Evolutionary conservation across 2,329 filamentous ascomycete species (phyloP), one percentile per base, ranked within the genome.

Genomic region (Knufia petricola): DNA sequence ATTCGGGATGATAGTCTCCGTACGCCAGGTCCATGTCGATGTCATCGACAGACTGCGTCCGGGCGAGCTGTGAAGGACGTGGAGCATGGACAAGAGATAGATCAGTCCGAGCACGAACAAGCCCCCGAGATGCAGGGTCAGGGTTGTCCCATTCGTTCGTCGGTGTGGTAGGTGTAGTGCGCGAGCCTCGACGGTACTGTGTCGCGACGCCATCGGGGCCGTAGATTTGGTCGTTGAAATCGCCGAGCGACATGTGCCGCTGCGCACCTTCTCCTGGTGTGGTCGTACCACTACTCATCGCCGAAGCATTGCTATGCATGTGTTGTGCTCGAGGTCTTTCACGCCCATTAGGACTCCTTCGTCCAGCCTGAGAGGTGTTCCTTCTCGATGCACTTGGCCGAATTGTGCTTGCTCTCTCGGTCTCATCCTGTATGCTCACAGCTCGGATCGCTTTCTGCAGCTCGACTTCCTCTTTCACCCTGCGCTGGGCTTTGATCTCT

Each of bases 21-120:
- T 95, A 96, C 6, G 90, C 90, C 6, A 96, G 74, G 62, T 95
- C 77, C 85, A 94, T 88, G 61, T 95, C 90, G 58, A 95, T 38
- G 12, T 57, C 56, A 1, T 58, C 54, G 12, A 51, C 46, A 4
- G 58, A 59, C 17, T 54, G 48, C 7, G 58, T 55, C 15, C 56
- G 53, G 4, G 45, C 38, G 20, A 50, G 48, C 13, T 48, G 28
- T 15, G 43, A 54, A 4, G 52, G 54, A 41, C 51, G 50, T 12
- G 30, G 47, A 21, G 37, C 30, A 4, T 44, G 28, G 3, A 45
- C 43, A 19, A 59, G n/a, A 19, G 57, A 50, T 3, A 57, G 44
- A 32, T 59, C 56, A 19, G 58, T 60, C 20, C 50, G 51, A 20
- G 55, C 48, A 21, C 56, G 58, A 23, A 56, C 48, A 4, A 60